Conservation (phyloP, 345 rosid species). For the Ceriops tagal region DNA sequence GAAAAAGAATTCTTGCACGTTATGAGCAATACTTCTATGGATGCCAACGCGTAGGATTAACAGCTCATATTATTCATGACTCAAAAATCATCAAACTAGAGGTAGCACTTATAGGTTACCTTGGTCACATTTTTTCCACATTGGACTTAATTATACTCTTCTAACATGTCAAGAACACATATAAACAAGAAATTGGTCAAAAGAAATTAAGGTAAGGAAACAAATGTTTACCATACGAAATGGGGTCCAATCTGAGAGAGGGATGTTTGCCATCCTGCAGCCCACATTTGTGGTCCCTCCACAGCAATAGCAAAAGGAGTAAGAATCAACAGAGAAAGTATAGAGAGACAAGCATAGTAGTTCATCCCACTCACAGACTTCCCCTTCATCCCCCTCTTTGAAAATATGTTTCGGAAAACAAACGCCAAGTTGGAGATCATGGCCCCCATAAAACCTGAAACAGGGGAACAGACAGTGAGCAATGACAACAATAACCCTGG, state of each 20-base stretch:
- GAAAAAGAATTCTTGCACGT: not conserved
- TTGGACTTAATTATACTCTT: not conserved
- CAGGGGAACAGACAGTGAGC: conserved; percentile 12
- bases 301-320: conserved; percentile 90
- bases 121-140: not conserved
- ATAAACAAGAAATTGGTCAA: not conserved
- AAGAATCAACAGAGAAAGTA: conserved; percentile 79
- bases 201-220: not conserved
- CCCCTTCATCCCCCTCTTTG: conserved; percentile 97
- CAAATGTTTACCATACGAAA: conserved; percentile 57
- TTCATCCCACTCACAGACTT: conserved; percentile 63
- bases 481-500: conserved; percentile 2
- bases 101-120: not conserved
- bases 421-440: conserved; percentile 97
- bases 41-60: too few species aligned
- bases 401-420: conserved; percentile 89
- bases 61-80: too few species aligned
- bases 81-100: not conserved
- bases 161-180: not conserved
- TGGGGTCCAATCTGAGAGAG: conserved; percentile 76
- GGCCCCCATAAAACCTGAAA: conserved; percentile 89
- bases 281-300: conserved; percentile 96
- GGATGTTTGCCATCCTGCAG: conserved; percentile 79
- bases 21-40: too few species aligned
- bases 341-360: conserved; percentile 96